A percentile compares a stretch with the other conserved stretches of the same genome.
These are phyloP conservation scores for Omphalea diandra DNA, from an alignment of 441 rosid genomes.

Conservation along the genomic window DNA sequence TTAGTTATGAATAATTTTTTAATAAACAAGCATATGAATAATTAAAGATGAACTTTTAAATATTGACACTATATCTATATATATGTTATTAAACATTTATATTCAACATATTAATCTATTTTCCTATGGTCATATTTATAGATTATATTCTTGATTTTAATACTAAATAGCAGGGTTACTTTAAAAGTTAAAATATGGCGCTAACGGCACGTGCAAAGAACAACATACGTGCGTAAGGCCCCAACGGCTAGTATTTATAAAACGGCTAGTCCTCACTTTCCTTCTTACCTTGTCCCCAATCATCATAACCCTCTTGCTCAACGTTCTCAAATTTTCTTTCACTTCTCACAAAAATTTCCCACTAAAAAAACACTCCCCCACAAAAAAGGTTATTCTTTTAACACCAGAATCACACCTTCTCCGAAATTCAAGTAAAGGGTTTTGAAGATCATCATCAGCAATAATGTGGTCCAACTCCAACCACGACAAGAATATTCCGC, in stretches of 20 bases:
- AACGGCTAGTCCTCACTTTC: conserved; percentile 31
- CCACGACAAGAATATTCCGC: conserved; percentile 18
- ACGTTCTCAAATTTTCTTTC: not conserved
- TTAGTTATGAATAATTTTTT: no score
- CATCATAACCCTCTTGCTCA: conserved; percentile 17
- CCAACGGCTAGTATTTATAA: conserved; percentile 34
- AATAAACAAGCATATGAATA: no score
- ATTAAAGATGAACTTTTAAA: no score
- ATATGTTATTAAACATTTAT: no score
- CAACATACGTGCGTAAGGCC: not conserved
- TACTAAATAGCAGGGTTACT: no score
- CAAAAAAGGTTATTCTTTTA: not conserved
- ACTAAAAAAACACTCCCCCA: not conserved
- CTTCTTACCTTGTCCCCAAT: conserved; percentile 15
- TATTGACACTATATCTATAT: no score
- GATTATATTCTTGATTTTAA: no score
- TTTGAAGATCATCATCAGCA: conserved; percentile 7
- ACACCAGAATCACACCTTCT: not conserved
- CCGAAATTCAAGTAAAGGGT: conserved; percentile 4
- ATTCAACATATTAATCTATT: no score
- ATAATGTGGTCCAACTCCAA: conserved; percentile 27
- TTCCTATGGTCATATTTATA: no score
- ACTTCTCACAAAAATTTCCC: no score
- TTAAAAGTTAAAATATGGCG: not conserved
- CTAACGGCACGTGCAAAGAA: conserved; percentile 11